Conservation (phyloP, 2,329 filamentous ascomycete genomes). For the Fusarium sp. region DNA sequence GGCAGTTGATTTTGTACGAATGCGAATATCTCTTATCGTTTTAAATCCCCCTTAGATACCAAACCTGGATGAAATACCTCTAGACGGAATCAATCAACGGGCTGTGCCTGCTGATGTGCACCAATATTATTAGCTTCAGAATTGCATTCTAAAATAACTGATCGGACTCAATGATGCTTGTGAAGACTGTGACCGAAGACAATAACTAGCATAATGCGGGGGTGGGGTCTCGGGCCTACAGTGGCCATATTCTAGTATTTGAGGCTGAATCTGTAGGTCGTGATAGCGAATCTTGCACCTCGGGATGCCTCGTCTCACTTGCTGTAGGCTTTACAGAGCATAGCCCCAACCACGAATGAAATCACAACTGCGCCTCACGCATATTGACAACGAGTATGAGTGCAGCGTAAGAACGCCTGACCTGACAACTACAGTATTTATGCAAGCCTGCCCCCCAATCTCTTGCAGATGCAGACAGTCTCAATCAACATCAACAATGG, state of each 20-base stretch:
- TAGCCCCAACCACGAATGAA: not conserved
- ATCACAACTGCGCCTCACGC: not conserved
- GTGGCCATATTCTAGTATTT: no score
- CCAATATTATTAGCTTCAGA: slow-evolving; percentile 35
- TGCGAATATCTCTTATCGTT: slow-evolving; percentile 30
- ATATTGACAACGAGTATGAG: not conserved
- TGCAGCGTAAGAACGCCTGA: not conserved
- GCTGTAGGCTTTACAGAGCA: no score
- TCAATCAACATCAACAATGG: not conserved
- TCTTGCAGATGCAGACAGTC: not conserved
- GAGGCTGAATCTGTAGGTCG: no score
- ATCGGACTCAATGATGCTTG: not conserved
- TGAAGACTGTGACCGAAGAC: not conserved
- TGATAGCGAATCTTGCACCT: no score
- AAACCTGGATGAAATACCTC: slow-evolving; percentile 42
- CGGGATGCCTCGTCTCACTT: no score
- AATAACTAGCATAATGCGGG: no score
- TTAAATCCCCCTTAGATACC: slow-evolving; percentile 44
- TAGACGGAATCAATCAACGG: slow-evolving; percentile 32
- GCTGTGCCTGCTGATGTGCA: slow-evolving; percentile 36
- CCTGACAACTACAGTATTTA: not conserved
- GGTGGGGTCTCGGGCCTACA: no score
- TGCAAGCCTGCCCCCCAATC: not conserved
- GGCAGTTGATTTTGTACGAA: slow-evolving; percentile 15
- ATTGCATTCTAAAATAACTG: slow-evolving; percentile 10